These are phyloP conservation scores for Coemansia sp. DNA, from an alignment of 192 early-diverging fungal species.

Conservation along the genomic window DNA sequence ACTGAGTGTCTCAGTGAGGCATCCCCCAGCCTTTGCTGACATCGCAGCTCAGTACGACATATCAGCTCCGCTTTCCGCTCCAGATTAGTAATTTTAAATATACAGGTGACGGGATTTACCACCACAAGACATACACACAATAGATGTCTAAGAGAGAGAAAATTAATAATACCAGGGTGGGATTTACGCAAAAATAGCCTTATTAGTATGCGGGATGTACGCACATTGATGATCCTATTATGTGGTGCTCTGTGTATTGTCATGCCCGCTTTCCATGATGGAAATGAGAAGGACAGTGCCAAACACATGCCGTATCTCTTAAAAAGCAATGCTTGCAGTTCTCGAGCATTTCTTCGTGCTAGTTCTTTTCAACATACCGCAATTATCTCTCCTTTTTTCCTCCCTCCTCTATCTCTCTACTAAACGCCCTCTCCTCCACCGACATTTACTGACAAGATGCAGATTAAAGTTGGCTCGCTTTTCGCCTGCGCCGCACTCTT, in stretches of 20 bases:
- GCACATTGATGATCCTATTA: constrained; percentile 7
- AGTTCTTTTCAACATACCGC: neutral
- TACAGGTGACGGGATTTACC: neutral
- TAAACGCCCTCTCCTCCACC: neutral
- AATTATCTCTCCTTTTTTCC: neutral
- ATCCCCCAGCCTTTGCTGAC: neutral
- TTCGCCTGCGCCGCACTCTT: constrained; percentile 24
- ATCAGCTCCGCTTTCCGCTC: neutral
- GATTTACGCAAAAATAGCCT: constrained; percentile 3
- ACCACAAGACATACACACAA: neutral
- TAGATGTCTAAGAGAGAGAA: neutral
- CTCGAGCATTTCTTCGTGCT: neutral
- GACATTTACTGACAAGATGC: neutral
- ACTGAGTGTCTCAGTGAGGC: neutral
- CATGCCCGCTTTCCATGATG: neutral
- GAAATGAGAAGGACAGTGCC: neutral
- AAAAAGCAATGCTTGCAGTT: neutral
- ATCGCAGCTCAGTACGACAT: neutral
- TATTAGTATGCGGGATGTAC: constrained; percentile 6
- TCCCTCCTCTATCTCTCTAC: neutral
- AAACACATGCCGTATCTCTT: neutral
- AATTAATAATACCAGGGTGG: neutral
- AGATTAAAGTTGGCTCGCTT: constrained; percentile 18
- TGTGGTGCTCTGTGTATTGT: constrained; percentile 6
- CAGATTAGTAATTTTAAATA: neutral